These are phyloP conservation scores for Ephemerocybe angulata DNA, from an alignment of 768 basidiomycete species.

Conservation along the genomic window DNA sequence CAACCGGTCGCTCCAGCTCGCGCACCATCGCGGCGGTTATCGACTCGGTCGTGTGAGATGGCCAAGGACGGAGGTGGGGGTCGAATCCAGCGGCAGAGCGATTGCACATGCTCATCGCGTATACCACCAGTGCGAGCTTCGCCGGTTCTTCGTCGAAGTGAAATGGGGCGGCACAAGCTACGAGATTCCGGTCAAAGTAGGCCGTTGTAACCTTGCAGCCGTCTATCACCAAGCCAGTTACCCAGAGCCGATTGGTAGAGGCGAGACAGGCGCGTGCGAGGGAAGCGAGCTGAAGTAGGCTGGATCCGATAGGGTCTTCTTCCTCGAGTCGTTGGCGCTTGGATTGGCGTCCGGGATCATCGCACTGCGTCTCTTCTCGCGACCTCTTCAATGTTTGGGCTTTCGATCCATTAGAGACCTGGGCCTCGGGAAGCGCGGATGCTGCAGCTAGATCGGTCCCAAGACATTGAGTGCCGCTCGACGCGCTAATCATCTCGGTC, in stretches of 20 bases:
- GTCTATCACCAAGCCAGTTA: conserved; percentile 20
- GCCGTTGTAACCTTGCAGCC: conserved; percentile 15
- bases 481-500: no score
- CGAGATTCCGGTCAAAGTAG: conserved; percentile 25
- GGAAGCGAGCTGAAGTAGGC: neutral
- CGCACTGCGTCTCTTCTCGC: no score
- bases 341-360: no score
- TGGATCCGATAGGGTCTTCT: no score
- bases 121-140: conserved; percentile 20
- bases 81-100: conserved; percentile 15
- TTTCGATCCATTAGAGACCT: no score
- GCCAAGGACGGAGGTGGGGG: conserved; percentile 10
- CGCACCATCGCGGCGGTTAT: neutral
- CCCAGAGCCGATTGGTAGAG: conserved; percentile 15
- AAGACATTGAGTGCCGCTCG: no score
- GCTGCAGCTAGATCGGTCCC: no score
- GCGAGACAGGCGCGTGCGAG: conserved; percentile 8
- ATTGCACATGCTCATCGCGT: conserved; percentile 15
- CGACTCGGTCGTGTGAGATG: neutral
- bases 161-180: conserved; percentile 18
- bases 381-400: no score
- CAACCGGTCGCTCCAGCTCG: neutral
- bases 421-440: no score
- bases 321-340: neutral
- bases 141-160: conserved; percentile 15